Evolutionary conservation across 139 green algal genomes (phyloP), one percentile per base, ranked within the genome.

Genomic region (Tetraselmis striata): DNA sequence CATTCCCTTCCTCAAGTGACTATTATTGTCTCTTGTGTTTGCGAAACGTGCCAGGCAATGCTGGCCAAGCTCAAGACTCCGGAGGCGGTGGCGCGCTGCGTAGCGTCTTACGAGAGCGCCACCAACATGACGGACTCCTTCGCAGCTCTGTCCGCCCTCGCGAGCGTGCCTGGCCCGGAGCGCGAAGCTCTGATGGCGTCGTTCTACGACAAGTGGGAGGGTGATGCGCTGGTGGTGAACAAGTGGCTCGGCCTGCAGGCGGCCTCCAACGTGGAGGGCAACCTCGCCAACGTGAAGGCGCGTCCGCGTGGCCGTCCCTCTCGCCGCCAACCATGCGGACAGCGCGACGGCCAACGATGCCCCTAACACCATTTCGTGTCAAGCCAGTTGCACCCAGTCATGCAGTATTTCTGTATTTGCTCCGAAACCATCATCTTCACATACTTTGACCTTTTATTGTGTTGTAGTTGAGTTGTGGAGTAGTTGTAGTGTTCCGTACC

Each of bases 41-140:
- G n/a, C n/a, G n/a, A n/a, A n/a, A n/a, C n/a, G n/a, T 58, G 27
- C 77, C 26, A 76, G 2, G 25, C 27, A 2, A 28, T 77, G 74
- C 74, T 77, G 26, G 26, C n/a, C 74, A 77, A 28, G 74, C 74
- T 28, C 5, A 31, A 29, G 26, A 31, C 74, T 2, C 5, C 22
- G n/a, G 28, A 32, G 76, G 28, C 32, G 28, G 2, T 45, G 28
- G 76, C 11, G 30, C 29, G 11, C 31, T 32, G 23, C 77, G 5
- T 59, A 25, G 22, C 30, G 22, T 23, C 75, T 28, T 92, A 86
- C 84, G 0, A 79, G 22, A 59, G 81, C 5, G 96, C 96, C 5
- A 95, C 89, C 45, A 99, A 99, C 93, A 99, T 99, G 97, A 99
- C 96, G 1, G 97, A 99, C 83, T 86, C 94, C 85, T 93, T 98